phyloP scores from a whole-genome alignment of 305 asterid species.

The Fraxinus sp. region DNA sequence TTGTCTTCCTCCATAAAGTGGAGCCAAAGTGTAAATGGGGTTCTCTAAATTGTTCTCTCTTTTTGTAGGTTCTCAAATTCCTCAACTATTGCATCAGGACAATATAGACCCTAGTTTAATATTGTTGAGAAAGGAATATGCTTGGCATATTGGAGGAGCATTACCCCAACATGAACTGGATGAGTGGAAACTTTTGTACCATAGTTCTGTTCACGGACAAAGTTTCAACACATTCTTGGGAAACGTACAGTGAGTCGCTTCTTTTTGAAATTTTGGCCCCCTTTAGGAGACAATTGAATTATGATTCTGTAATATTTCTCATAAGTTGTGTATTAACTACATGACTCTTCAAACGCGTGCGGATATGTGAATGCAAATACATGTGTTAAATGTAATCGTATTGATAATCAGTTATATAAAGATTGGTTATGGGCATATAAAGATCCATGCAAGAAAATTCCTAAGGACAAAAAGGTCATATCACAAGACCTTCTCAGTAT shows the following conservation, averaged over 20 bases:
- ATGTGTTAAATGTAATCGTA: neutral
- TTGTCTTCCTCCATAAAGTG: neutral
- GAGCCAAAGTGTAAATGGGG: neutral
- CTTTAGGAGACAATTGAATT: neutral
- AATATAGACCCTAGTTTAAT: conserved; percentile 48
- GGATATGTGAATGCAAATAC: neutral
- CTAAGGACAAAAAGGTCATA: neutral
- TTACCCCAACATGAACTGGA: conserved; percentile 55
- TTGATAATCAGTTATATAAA: neutral
- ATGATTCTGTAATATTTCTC: neutral
- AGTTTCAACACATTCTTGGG: conserved; percentile 93
- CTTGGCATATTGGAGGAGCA: conserved; percentile 94
- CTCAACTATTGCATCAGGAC: conserved; percentile 46
- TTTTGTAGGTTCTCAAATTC: conserved; percentile 68
- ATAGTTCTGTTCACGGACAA: conserved; percentile 72
- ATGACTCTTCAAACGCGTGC: neutral
- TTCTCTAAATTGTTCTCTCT: conserved; percentile 17
- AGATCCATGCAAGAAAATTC: neutral
- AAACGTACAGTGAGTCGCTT: conserved; percentile 59
- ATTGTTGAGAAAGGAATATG: conserved; percentile 74
- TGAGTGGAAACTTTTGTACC: conserved; percentile 88
- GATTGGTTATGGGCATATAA: neutral
- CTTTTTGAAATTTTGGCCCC: conserved; percentile 11
- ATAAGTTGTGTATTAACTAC: conserved; percentile 3
- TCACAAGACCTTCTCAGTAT: neutral